Percentiles rank a stretch among this genome's conserved stretches.
These are phyloP conservation scores for Pisolithus marmoratus DNA, from an alignment of 768 basidiomycete species.

Conservation along the genomic window DNA sequence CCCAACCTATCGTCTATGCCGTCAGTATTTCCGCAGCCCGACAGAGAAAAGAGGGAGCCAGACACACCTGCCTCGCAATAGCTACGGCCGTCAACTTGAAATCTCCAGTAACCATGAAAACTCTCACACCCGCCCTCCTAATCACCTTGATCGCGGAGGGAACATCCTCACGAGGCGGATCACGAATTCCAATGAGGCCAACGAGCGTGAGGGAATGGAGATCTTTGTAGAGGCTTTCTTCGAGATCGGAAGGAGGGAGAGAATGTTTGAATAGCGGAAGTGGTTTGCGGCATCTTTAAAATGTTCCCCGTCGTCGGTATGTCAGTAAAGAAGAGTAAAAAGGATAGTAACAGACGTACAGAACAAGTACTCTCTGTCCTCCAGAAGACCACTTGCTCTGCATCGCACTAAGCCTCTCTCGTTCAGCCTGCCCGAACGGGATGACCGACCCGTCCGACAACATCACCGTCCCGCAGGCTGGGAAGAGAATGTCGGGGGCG, in stretches of 20 bases:
- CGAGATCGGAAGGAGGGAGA: conserved; percentile 23
- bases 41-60: neutral
- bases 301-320: neutral
- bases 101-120: conserved; percentile 56
- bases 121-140: conserved; percentile 44
- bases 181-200: conserved; percentile 49
- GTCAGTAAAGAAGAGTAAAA: neutral
- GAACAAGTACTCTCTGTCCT: conserved; percentile 50
- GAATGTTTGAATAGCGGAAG: conserved; percentile 22
- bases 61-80: conserved; percentile 41
- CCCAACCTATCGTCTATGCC: conserved; percentile 29
- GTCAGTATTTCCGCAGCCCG: neutral
- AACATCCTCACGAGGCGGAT: conserved; percentile 51
- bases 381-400: conserved; percentile 41
- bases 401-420: conserved; percentile 13
- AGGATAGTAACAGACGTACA: conserved; percentile 18
- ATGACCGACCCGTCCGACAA: conserved; percentile 28
- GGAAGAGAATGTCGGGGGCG: conserved; percentile 52
- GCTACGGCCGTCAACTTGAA: conserved; percentile 48
- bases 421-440: conserved; percentile 22
- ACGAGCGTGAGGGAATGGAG: conserved; percentile 38
- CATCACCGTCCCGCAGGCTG: conserved; percentile 32
- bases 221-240: conserved; percentile 35
- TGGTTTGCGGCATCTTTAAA: conserved; percentile 24
- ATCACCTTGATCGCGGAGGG: conserved; percentile 41